Base-by-base conservation (phyloP, 345 rosid genomes). In the Psidium guajava region DNA sequence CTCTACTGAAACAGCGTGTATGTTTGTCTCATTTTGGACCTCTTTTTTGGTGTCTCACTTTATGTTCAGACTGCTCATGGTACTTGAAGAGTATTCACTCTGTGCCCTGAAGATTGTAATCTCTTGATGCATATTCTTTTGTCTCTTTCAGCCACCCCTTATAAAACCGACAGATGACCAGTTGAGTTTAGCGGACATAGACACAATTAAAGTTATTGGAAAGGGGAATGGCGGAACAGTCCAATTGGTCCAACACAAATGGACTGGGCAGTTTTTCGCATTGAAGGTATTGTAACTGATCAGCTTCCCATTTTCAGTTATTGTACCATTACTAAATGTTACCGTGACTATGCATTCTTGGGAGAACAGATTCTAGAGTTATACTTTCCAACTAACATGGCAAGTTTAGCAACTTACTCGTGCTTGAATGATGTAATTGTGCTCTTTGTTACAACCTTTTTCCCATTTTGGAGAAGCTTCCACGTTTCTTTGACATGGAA, bases 211-310 rank as follows among this genome's bases (percentile, higher is more conserved):
- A 86, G 91, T 95, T 80, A 91, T 97, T 54, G 99, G 99, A 3
- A 97, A 97, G 91, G 99, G 99, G 83, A 95, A 92, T 87, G 95
- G 99, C 82, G 99, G 99, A 82, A 93, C 89, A 82, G 99, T 97
- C 54, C 99, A 97, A 69, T 88, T 97, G 89, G 99, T 97, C 88
- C 99, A 93, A 85, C 99, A 97, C 91, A 97, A 97, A 88, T 97
- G 98, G 98, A 93, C 95, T 69, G 94, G 93, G 83, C 98, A 93
- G 53, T 95, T 97, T 86, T 95, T 97, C 56, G 98, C 99, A 21
- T 90, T 97, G 84, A 97, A 97, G 98, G 99, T 96, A 12, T 52
- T 14, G 54, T 77, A 40, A 32, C 11, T 42, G 15, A 82, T 44
- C 42, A 82, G 54, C 54, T 82, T 54, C 83, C 54, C 21, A 9